phyloP scores from a whole-genome alignment of 108 stramenopile species.

The Epithemia pelagica region DNA sequence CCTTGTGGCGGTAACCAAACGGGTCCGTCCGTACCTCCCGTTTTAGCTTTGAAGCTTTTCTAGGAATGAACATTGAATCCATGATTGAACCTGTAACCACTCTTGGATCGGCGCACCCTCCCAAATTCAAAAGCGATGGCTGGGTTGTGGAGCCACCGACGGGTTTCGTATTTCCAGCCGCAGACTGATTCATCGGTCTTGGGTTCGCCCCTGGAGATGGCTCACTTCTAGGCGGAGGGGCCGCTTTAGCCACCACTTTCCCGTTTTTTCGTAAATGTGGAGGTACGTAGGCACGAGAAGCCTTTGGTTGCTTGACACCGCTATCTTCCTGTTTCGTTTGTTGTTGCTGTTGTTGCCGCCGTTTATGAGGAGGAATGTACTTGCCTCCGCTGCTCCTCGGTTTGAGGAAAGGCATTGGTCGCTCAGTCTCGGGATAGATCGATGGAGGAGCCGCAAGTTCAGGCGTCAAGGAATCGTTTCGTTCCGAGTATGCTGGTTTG shows the following conservation, averaged over 20 bases:
- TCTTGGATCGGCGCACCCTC: slow-evolving; percentile 77
- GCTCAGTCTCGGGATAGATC: slow-evolving; percentile 10
- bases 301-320: background rate
- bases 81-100: slow-evolving; percentile 51
- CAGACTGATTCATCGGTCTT: too few relatives aligned
- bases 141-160: slow-evolving; percentile 1
- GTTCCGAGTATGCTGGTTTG: background rate
- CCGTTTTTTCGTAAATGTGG: slow-evolving; percentile 40
- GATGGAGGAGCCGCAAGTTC: slow-evolving; percentile 12
- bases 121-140: slow-evolving; percentile 26
- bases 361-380: slow-evolving; percentile 37
- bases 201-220: background rate
- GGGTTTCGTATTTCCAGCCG: background rate
- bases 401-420: background rate
- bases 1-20: slow-evolving; percentile 23
- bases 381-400: slow-evolving; percentile 15
- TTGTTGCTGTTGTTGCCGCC: background rate
- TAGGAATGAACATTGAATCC: slow-evolving; percentile 43
- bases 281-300: slow-evolving; percentile 25
- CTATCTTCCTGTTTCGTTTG: slow-evolving; percentile 2
- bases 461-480: background rate
- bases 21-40: slow-evolving; percentile 21
- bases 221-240: background rate
- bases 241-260: background rate
- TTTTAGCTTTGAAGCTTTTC: slow-evolving; percentile 45